A percentile compares a stretch with the other conserved stretches of the same genome.
These are phyloP conservation scores for Salvia sclarea DNA, from an alignment of 305 asterid genomes.

Conservation along the genomic window DNA sequence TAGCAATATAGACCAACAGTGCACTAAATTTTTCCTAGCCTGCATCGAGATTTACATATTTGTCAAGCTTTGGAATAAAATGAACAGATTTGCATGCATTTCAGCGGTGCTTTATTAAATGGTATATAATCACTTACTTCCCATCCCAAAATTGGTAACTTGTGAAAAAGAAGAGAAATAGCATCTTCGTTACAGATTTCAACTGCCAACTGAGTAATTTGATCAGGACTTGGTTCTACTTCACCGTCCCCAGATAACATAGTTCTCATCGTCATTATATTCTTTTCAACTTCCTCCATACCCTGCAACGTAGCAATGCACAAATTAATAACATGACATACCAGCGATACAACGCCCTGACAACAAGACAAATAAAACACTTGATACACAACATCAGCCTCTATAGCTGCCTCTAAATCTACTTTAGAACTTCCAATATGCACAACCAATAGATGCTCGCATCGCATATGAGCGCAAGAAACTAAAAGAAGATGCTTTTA, in stretches of 20 bases:
- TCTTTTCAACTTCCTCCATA: conserved; percentile 97
- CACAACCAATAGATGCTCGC: conserved; percentile 12
- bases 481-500: background rate
- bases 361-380: conserved; percentile 22
- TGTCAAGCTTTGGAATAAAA: conserved; percentile 29
- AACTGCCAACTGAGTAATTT: conserved; percentile 67
- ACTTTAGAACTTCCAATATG: background rate
- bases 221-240: conserved; percentile 79
- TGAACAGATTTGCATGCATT: conserved; percentile 20
- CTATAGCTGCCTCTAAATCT: conserved; percentile 7
- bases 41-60: conserved; percentile 37
- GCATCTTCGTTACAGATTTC: conserved; percentile 89
- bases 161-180: conserved; percentile 83
- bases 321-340: conserved; percentile 22
- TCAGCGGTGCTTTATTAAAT: conserved; percentile 19
- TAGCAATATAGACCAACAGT: conserved; percentile 91
- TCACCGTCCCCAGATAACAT: conserved; percentile 96
- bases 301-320: conserved; percentile 51
- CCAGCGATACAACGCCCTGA: conserved; percentile 22
- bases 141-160: conserved; percentile 88
- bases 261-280: conserved; percentile 69
- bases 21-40: conserved; percentile 89
- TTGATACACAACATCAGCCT: background rate
- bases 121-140: conserved; percentile 61
- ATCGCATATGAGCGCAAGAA: conserved; percentile 5